Evolutionary conservation across 139 green algal species (phyloP), one percentile per base, ranked within the genome.

Genomic region (Micractinium conductrix): DNA sequence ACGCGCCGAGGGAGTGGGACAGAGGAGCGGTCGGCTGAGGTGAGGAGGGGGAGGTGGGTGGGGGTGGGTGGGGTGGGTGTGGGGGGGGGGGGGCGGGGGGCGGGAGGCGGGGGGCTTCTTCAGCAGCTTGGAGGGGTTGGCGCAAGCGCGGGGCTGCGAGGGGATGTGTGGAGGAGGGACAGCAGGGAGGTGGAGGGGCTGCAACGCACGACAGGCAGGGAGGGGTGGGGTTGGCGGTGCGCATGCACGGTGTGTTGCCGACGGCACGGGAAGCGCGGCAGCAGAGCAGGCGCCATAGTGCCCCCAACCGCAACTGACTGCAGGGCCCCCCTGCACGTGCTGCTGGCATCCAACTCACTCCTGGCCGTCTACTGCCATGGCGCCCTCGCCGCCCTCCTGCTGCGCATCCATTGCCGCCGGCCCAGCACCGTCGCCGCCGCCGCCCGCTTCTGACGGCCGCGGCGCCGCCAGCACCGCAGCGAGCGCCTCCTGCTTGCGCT

Each of bases 391-490:
- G 65, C 40, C 79, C 17, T 71, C 35, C 68, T 78, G 67, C 35
- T 69, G 37, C 12, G 8, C 80, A 22, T 85, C 80, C 80, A 79
- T 79, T 0, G 22, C 48, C 4, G 45, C 80, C 38, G 80, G 44
- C 12, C 33, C 80, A 2, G 67, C 80, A 2, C 19, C 78, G 4
- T 74, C 78, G 42, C 62, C 63, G 62, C 63, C 78, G 1, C 55
- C 40, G 0, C 69, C 63, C 26, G 30, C 26, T 2, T 35, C 40
- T 21, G 43, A 14, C 65, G 80, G 38, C 74, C 48, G 84, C 26
- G 85, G 86, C n/a, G 79, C 86, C 26, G 71, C 43, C 40, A 84
- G n/a, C 48, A 89, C 84, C 24, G 79, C 86, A 9, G 43, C 19
- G 65, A 87, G 28, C 72, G 40, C 40, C 43, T 89, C 86, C 62